phyloP scores from a whole-genome alignment of 495 filamentous ascomycete genomes.

The Pyrenopolyporus hunteri region DNA sequence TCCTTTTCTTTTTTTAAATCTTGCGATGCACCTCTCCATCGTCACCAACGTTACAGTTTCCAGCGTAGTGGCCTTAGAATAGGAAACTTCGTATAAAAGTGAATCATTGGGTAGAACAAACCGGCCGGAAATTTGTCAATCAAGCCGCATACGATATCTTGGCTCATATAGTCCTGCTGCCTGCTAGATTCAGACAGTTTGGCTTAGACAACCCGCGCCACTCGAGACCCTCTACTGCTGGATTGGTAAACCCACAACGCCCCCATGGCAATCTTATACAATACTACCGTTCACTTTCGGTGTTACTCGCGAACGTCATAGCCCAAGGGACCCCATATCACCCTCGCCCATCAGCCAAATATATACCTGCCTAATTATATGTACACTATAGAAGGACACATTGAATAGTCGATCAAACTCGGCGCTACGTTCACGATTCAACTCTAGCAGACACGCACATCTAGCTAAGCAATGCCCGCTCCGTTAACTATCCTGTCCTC shows the following conservation, averaged over 20 bases:
- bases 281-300: neutral
- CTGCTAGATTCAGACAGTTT: neutral
- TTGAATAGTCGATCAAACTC: neutral
- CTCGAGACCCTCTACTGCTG: neutral
- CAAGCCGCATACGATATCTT: neutral
- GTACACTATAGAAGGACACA: neutral
- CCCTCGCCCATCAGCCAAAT: too few species aligned
- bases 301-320: neutral
- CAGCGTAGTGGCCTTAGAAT: neutral
- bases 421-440: neutral
- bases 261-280: neutral
- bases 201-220: neutral
- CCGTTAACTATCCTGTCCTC: neutral
- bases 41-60: neutral
- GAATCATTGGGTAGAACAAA: neutral
- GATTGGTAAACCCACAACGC: neutral
- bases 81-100: too few species aligned
- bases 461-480: neutral
- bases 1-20: too few species aligned
- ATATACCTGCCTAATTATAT: too few species aligned
- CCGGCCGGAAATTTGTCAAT: neutral
- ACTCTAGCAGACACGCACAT: neutral
- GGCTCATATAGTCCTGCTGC: neutral
- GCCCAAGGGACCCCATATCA: neutral
- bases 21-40: too few species aligned